phyloP scores from a whole-genome alignment of 2,329 filamentous ascomycete species.

The Fusarium torulosum region DNA sequence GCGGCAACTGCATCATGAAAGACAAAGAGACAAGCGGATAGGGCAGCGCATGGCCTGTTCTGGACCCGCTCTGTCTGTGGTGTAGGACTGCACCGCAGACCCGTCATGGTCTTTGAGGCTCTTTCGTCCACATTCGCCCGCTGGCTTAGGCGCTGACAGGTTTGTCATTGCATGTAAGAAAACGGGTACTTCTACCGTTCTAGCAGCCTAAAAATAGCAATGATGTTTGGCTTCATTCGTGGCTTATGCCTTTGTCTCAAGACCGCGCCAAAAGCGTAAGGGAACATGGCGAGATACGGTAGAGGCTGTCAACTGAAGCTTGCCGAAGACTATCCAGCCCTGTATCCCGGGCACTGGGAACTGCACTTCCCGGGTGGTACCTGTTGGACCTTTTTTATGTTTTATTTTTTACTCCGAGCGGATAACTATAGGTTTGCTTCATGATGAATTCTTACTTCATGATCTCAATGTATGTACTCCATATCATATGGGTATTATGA shows the following conservation, averaged over 20 bases:
- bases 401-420: no score
- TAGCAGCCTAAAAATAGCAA: neutral
- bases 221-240: neutral
- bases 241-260: neutral
- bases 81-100: conserved; percentile 10
- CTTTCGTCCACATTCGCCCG: neutral
- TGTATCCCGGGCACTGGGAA: neutral
- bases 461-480: neutral
- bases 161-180: conserved; percentile 9
- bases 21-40: neutral
- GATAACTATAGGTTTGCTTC: neutral
- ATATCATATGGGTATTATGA: neutral
- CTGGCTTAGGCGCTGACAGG: conserved; percentile 8
- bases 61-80: conserved; percentile 5
- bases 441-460: neutral
- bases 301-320: neutral
- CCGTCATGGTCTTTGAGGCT: conserved; percentile 10
- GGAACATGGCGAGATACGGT: neutral
- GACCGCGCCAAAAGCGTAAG: neutral
- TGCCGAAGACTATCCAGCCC: neutral
- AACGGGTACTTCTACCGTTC: neutral
- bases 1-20: neutral
- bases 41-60: neutral
- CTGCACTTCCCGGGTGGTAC: no score
- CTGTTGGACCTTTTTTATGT: neutral